phyloP scores from a whole-genome alignment of 2,329 filamentous ascomycete genomes.

The Colletotrichum sp. region DNA sequence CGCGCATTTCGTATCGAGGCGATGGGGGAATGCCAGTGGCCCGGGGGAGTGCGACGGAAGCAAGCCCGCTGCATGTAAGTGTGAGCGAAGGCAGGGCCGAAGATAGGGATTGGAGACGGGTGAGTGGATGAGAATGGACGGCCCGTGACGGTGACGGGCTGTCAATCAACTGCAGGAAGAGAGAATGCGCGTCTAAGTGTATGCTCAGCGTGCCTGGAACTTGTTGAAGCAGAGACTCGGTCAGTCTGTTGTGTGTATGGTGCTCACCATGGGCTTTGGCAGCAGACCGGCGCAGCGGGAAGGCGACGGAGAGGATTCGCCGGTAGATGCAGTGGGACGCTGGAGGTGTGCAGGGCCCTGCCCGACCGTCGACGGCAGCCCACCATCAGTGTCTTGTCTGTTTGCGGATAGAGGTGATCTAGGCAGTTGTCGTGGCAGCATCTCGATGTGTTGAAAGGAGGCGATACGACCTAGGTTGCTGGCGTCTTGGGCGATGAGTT shows the following conservation, averaged over 20 bases:
- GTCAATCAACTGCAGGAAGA: neutral
- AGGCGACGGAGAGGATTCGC: conserved; percentile 4
- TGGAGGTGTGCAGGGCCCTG: neutral
- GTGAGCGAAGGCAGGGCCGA: neutral
- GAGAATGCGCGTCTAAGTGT: neutral
- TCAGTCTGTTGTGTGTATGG: neutral
- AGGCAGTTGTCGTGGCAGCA: neutral
- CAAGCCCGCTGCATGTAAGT: neutral
- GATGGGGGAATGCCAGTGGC: neutral
- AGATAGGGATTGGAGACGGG: conserved; percentile 6
- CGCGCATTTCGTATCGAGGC: neutral
- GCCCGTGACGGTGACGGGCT: conserved; percentile 4
- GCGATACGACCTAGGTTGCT: neutral
- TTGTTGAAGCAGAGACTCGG: neutral
- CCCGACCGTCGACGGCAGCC: neutral
- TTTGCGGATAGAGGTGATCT: neutral
- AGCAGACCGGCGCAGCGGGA: conserved; percentile 9
- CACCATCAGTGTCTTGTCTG: neutral
- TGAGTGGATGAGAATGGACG: neutral
- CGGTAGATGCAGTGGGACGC: neutral
- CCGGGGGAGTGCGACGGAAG: conserved; percentile 11
- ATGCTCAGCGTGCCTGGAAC: neutral
- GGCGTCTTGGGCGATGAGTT: neutral
- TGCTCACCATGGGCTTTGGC: neutral
- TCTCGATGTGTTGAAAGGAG: conserved; percentile 1